These are phyloP conservation scores for Nemania abortiva DNA, from an alignment of 2,329 filamentous ascomycete species.

Conservation along the genomic window DNA sequence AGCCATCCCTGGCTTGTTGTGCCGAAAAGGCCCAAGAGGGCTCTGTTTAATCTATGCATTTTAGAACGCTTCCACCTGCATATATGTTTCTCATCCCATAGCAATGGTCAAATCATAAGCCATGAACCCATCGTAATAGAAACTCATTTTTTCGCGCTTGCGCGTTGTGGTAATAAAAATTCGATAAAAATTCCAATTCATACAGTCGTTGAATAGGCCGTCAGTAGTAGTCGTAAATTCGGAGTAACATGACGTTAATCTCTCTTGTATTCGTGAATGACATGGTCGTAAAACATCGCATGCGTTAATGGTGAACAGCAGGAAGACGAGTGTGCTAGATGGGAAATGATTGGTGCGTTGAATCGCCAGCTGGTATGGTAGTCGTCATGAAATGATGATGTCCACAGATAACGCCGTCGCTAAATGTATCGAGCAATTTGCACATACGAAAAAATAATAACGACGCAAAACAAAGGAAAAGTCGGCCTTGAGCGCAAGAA, in stretches of 20 bases:
- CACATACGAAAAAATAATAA: slow-evolving; percentile 50
- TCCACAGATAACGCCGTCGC: slow-evolving; percentile 59
- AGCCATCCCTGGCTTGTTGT: slow-evolving; percentile 18
- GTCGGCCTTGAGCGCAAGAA: slow-evolving; percentile 36
- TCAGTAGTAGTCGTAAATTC: slow-evolving; percentile 51
- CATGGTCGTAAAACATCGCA: slow-evolving; percentile 51
- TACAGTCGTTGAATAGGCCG: slow-evolving; percentile 53
- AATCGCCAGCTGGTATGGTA: slow-evolving; percentile 46
- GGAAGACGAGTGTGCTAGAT: slow-evolving; percentile 43
- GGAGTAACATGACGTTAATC: slow-evolving; percentile 47
- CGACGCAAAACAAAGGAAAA: slow-evolving; percentile 50
- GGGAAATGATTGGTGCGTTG: slow-evolving; percentile 46
- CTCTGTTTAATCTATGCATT: slow-evolving; percentile 46
- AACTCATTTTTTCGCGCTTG: slow-evolving; percentile 51
- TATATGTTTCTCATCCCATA: slow-evolving; percentile 45
- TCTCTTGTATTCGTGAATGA: slow-evolving; percentile 41
- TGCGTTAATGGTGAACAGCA: slow-evolving; percentile 50
- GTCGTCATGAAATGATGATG: slow-evolving; percentile 55
- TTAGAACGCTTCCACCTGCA: slow-evolving; percentile 46
- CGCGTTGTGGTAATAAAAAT: slow-evolving; percentile 46
- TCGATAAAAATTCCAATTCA: slow-evolving; percentile 48
- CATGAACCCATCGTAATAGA: slow-evolving; percentile 45
- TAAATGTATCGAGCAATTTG: slow-evolving; percentile 55
- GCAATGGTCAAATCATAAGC: slow-evolving; percentile 48
- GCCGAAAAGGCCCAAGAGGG: slow-evolving; percentile 31